Evolutionary conservation across 75 land plant species (phyloP).

Genomic region (Chamaecyparis obtusa): DNA sequence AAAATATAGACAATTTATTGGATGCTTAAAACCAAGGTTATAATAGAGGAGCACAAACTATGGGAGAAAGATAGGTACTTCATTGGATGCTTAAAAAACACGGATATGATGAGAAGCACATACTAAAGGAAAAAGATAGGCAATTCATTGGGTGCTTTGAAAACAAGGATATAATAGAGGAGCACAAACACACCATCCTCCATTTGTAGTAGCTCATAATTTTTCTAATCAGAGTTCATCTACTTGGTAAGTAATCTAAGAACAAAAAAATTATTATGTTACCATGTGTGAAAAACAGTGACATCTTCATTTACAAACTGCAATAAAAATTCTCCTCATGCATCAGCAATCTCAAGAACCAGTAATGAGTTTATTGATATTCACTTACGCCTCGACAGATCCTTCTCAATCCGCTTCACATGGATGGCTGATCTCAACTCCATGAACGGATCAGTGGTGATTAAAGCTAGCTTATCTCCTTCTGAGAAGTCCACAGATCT

Average conservation of each 20-base stretch:
- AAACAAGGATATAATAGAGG: not conserved
- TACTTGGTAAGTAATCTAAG: not conserved
- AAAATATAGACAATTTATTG: no score
- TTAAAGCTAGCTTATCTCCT: slow-evolving; percentile 88
- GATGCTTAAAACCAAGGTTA: no score
- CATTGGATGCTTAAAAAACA: not conserved
- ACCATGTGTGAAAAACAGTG: not conserved
- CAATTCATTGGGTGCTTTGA: not conserved
- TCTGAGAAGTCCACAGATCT: slow-evolving; percentile 85
- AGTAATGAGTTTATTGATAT: not conserved
- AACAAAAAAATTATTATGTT: not conserved
- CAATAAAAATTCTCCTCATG: not conserved
- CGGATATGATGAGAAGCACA: no score
- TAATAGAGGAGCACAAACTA: no score
- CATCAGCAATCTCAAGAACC: not conserved
- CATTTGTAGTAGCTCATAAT: not conserved
- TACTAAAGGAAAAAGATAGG: not conserved
- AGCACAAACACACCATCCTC: not conserved
- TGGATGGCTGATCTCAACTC: slow-evolving; percentile 81
- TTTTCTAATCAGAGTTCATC: not conserved
- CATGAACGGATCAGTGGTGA: slow-evolving; percentile 95
- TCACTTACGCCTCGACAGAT: slow-evolving; percentile 66
- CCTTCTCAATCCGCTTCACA: slow-evolving; percentile 70
- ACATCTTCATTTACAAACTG: not conserved
- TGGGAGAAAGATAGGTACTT: not conserved